These are phyloP conservation scores for Entophlyctis luteolus DNA, from an alignment of 192 early-diverging fungal species.

Conservation along the genomic window DNA sequence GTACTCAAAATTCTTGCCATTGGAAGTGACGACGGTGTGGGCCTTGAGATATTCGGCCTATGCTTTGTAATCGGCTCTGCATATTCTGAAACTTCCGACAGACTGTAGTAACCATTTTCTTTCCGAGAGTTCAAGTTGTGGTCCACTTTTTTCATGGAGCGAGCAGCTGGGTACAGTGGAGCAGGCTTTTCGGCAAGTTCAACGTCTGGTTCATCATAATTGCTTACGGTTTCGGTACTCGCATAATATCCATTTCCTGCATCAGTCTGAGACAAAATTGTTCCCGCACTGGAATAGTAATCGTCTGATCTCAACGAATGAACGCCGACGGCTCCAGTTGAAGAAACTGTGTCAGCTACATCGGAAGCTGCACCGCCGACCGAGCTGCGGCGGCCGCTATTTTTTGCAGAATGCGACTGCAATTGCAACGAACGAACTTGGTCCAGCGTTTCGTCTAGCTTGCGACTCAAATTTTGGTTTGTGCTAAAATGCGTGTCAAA, in stretches of 20 bases:
- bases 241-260: not conserved
- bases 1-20: slow-evolving; percentile 4
- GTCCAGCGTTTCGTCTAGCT: slow-evolving; percentile 24
- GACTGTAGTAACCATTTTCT: too few species aligned
- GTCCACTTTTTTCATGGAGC: slow-evolving; percentile 3
- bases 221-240: slow-evolving; percentile 6
- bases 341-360: not conserved
- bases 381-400: not conserved
- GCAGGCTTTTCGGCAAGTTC: not conserved
- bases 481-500: slow-evolving; percentile 11
- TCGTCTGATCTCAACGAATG: not conserved
- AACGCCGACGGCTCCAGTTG: not conserved
- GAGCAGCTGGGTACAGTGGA: slow-evolving; percentile 10
- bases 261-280: not conserved
- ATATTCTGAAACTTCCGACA: slow-evolving; percentile 13
- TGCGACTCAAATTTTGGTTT: slow-evolving; percentile 27
- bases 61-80: not conserved
- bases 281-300: slow-evolving; percentile 7
- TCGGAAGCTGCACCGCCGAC: not conserved
- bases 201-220: not conserved
- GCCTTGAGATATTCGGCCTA: too few species aligned
- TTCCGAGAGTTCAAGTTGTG: too few species aligned
- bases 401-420: not conserved
- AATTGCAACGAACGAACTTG: slow-evolving; percentile 5
- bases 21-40: slow-evolving; percentile 11